These are phyloP conservation scores for Annulohypoxylon truncatum DNA, from an alignment of 2,329 filamentous ascomycete genomes.

Conservation along the genomic window DNA sequence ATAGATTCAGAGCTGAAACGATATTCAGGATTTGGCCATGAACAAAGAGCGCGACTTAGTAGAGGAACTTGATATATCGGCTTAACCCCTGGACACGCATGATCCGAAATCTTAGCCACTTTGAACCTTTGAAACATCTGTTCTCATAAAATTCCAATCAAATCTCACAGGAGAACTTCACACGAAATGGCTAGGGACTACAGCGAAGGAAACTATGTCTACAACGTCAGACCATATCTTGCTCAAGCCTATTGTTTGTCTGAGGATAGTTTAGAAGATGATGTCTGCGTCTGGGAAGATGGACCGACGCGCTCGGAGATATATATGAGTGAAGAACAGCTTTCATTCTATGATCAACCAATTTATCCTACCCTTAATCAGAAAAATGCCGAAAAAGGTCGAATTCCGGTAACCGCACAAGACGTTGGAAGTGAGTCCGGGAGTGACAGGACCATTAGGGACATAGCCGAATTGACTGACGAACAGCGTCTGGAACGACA, in stretches of 20 bases:
- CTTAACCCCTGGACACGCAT: neutral
- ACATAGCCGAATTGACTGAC: slow-evolving; percentile 9
- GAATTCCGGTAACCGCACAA: neutral
- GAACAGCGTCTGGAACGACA: slow-evolving; percentile 34
- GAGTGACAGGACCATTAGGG: neutral
- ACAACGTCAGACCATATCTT: slow-evolving; percentile 36
- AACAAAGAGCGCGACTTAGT: slow-evolving; percentile 18
- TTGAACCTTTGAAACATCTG: neutral
- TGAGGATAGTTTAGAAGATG: slow-evolving; percentile 41
- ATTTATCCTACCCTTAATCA: neutral
- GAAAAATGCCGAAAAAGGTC: neutral
- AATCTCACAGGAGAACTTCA: neutral
- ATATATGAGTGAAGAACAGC: slow-evolving; percentile 20
- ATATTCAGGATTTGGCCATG: neutral
- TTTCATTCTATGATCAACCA: neutral
- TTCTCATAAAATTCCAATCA: neutral
- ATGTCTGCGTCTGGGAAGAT: slow-evolving; percentile 41
- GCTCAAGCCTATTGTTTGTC: slow-evolving; percentile 34
- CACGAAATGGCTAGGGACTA: slow-evolving; percentile 5
- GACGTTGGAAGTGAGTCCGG: neutral
- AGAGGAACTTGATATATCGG: slow-evolving; percentile 11
- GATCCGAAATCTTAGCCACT: neutral
- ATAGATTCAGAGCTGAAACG: neutral
- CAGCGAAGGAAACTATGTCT: slow-evolving; percentile 19
- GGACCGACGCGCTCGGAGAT: slow-evolving; percentile 25